Percentiles rank a stretch among this genome's conserved stretches.
Evolutionary conservation across 2,329 filamentous ascomycete genomes (phyloP).

Genomic region (Pseudopyrenochaeta lycopersici): DNA sequence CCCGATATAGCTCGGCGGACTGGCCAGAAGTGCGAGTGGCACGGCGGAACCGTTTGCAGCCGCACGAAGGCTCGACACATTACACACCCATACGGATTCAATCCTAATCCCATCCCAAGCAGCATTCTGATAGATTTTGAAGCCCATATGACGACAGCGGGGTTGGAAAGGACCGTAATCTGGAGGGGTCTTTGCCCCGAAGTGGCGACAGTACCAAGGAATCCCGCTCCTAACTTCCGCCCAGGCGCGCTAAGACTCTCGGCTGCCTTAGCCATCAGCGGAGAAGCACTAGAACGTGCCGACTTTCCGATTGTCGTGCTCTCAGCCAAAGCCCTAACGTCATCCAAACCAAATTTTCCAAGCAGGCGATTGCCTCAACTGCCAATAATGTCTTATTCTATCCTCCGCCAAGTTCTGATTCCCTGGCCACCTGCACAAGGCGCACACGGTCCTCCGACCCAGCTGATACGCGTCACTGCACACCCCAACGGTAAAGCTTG

Average conservation of each 20-base stretch:
- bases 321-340: conserved; percentile 17
- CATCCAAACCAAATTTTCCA: conserved; percentile 22
- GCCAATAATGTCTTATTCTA: conserved; percentile 18
- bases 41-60: conserved; percentile 10
- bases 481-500: conserved; percentile 37
- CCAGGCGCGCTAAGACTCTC: conserved; percentile 16
- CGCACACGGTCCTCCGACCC: conserved; percentile 8
- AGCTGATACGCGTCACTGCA: conserved; percentile 19
- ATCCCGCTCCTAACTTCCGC: conserved; percentile 32
- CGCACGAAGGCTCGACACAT: not conserved
- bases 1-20: conserved; percentile 13
- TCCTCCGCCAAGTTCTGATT: conserved; percentile 24
- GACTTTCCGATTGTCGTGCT: conserved; percentile 16
- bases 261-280: conserved; percentile 3
- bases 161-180: conserved; percentile 13
- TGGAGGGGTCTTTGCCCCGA: conserved; percentile 18
- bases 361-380: conserved; percentile 12
- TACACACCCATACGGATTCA: not conserved
- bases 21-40: conserved; percentile 2
- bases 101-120: not conserved
- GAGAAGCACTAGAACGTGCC: conserved; percentile 17
- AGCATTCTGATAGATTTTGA: not conserved
- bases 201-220: conserved; percentile 18
- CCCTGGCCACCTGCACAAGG: conserved; percentile 15
- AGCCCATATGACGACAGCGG: conserved; percentile 22